phyloP scores from a whole-genome alignment of 495 filamentous ascomycete species.

The Jackrogersella minutella region DNA sequence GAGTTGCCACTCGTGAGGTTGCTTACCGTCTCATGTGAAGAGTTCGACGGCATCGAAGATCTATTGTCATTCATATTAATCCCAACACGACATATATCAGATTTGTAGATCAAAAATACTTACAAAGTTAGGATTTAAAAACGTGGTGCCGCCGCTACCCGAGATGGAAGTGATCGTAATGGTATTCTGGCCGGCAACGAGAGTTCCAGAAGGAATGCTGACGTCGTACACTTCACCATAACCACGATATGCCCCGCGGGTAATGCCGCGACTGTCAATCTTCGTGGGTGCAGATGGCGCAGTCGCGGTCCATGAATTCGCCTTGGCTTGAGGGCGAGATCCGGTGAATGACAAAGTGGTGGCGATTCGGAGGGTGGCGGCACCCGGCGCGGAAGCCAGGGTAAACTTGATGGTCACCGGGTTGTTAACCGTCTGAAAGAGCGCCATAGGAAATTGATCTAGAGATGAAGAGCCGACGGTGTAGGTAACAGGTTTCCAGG shows the following conservation, averaged over 20 bases:
- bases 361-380: conserved; percentile 67
- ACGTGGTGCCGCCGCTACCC: conserved; percentile 63
- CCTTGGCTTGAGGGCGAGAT: conserved; percentile 54
- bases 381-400: conserved; percentile 56
- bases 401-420: conserved; percentile 70
- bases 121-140: conserved; percentile 68
- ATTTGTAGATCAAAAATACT: conserved; percentile 40
- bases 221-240: conserved; percentile 69
- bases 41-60: conserved; percentile 67
- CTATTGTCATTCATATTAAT: conserved; percentile 39
- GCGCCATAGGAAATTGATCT: conserved; percentile 68
- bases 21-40: conserved; percentile 42
- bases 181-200: conserved; percentile 67
- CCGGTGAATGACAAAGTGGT: conserved; percentile 70
- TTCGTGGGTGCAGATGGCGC: conserved; percentile 65
- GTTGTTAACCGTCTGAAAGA: conserved; percentile 68
- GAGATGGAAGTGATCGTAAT: conserved; percentile 67
- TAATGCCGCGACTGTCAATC: conserved; percentile 70
- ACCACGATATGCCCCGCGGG: conserved; percentile 69
- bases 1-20: neutral
- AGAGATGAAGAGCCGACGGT: conserved; percentile 62
- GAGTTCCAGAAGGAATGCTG: conserved; percentile 60
- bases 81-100: neutral
- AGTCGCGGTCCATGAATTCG: conserved; percentile 60
- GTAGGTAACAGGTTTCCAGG: conserved; percentile 67